These are phyloP conservation scores for Hygrophila difformis DNA, from an alignment of 257 asterid species.

Conservation along the genomic window DNA sequence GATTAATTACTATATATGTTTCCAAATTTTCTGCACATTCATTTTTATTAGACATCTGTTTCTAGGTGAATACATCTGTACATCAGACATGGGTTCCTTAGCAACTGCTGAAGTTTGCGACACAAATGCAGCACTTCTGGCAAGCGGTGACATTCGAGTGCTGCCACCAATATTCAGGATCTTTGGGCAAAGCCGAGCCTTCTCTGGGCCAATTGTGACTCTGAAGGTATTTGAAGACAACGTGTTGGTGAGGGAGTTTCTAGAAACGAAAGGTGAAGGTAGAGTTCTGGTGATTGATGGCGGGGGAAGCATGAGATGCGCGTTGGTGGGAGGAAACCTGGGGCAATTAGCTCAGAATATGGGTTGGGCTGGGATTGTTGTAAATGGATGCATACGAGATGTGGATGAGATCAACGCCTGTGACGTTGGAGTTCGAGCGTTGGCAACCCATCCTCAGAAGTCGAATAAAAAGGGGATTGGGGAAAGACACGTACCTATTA, in stretches of 20 bases:
- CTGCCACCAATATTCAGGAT: conserved; percentile 70
- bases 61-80: too few relatives aligned
- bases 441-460: conserved; percentile 77
- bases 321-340: conserved; percentile 71
- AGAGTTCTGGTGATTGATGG: conserved; percentile 78
- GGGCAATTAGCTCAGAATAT: conserved; percentile 67
- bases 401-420: conserved; percentile 81
- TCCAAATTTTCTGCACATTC: background rate
- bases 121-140: conserved; percentile 45
- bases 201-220: conserved; percentile 65
- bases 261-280: conserved; percentile 67
- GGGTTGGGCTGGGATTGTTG: conserved; percentile 74
- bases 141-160: conserved; percentile 58
- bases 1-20: background rate
- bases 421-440: conserved; percentile 75
- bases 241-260: conserved; percentile 64
- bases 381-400: conserved; percentile 74
- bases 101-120: conserved; percentile 86
- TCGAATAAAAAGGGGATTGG: conserved; percentile 60
- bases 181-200: conserved; percentile 59
- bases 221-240: conserved; percentile 79
- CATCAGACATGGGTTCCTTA: conserved; percentile 64
- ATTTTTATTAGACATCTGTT: background rate
- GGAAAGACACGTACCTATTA: conserved; percentile 39
- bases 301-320: conserved; percentile 80